These are phyloP conservation scores for Parathielavia hyrcaniae DNA, from an alignment of 495 filamentous ascomycete species.

Conservation along the genomic window DNA sequence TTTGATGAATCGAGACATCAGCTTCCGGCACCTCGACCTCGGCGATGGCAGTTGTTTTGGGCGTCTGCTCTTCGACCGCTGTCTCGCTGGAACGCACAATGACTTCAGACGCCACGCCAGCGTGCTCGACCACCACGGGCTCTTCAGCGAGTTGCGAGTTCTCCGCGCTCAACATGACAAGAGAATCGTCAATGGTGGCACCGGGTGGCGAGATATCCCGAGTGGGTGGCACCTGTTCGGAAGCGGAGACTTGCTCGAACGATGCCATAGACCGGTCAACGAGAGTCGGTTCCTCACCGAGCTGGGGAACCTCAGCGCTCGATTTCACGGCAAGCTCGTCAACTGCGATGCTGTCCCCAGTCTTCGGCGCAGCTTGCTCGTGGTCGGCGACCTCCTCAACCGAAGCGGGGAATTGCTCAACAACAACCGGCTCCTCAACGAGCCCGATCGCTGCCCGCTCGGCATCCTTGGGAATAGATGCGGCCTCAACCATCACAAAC, in stretches of 20 bases:
- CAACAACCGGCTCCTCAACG: conserved; percentile 13
- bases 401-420: background rate
- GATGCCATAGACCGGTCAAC: conserved; percentile 19
- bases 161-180: conserved; percentile 4
- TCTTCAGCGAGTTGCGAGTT: conserved; percentile 7
- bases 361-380: background rate
- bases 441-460: conserved; percentile 7
- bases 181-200: conserved; percentile 1
- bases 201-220: background rate
- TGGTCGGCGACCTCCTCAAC: conserved; percentile 10
- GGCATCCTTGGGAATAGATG: conserved; percentile 8
- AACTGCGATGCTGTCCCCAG: background rate
- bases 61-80: background rate
- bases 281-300: conserved; percentile 16
- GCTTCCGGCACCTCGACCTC: background rate
- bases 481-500: conserved; percentile 23
- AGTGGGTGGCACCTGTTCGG: conserved; percentile 7
- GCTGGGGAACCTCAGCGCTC: background rate
- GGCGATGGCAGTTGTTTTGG: background rate
- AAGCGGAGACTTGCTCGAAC: conserved; percentile 12
- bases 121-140: conserved; percentile 4
- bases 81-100: background rate
- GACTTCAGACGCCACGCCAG: background rate
- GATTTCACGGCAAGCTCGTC: background rate
- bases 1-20: background rate